Conservation (phyloP, 2,329 filamentous ascomycete species). For the Colletotrichum ledebouriae region DNA sequence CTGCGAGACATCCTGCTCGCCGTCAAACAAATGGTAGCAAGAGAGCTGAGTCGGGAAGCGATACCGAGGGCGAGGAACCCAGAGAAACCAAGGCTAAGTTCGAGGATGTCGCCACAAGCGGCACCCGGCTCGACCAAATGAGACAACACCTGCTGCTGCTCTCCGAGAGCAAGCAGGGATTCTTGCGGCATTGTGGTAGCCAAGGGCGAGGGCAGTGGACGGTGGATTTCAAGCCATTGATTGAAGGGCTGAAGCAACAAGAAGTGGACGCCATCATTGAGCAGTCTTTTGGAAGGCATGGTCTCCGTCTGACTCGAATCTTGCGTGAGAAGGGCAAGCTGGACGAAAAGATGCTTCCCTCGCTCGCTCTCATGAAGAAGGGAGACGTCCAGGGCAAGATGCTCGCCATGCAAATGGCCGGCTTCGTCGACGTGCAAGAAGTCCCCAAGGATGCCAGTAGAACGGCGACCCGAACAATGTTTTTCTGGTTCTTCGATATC, state of each 20-base stretch:
- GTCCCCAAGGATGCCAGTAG: constrained; percentile 89
- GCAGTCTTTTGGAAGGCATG: constrained; percentile 80
- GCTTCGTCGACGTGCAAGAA: constrained; percentile 92
- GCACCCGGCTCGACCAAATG: constrained; percentile 69
- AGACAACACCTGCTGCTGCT: constrained; percentile 81
- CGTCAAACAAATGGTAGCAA: constrained; percentile 50
- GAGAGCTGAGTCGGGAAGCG: constrained; percentile 50
- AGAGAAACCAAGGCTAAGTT: constrained; percentile 64
- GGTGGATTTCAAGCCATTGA: constrained; percentile 82
- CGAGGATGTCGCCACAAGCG: constrained; percentile 59
- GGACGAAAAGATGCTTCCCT: constrained; percentile 91
- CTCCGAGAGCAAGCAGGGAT: constrained; percentile 75
- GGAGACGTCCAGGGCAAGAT: constrained; percentile 88
- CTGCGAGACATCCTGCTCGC: constrained; percentile 43
- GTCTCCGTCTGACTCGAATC: constrained; percentile 87
- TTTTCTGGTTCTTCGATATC: constrained; percentile 91
- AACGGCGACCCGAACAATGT: constrained; percentile 85
- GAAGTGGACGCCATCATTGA: constrained; percentile 88
- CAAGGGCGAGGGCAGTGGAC: constrained; percentile 81
- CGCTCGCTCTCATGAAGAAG: constrained; percentile 85
- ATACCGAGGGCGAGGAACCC: constrained; percentile 44
- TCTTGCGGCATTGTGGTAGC: constrained; percentile 76
- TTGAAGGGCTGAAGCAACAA: constrained; percentile 77
- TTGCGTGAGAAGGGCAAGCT: constrained; percentile 89
- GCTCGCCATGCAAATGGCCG: constrained; percentile 86